Conservation (phyloP, 805 yeast genomes). For the Cyberlindnera xishuangbannaensis region DNA sequence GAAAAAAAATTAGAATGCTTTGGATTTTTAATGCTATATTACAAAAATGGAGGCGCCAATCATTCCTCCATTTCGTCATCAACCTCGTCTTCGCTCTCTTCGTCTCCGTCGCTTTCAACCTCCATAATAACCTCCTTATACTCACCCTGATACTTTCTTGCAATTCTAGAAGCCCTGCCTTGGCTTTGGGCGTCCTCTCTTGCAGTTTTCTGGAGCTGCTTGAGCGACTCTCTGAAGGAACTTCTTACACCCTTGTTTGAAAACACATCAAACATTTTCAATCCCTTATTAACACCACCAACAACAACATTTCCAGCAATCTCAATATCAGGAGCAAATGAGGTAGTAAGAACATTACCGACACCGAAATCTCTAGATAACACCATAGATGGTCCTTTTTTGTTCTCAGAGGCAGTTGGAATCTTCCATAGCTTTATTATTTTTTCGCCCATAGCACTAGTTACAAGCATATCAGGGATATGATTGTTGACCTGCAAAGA, state of each 20-base stretch:
- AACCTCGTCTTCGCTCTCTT: conserved; percentile 49
- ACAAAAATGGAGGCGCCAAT: neutral
- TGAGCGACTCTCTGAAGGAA: conserved; percentile 56
- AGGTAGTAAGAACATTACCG: conserved; percentile 80
- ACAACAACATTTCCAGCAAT: conserved; percentile 77
- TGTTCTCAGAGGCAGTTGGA: conserved; percentile 25
- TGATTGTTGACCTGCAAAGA: conserved; percentile 63
- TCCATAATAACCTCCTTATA: conserved; percentile 51
- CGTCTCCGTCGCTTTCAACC: conserved; percentile 60
- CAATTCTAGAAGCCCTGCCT: conserved; percentile 67
- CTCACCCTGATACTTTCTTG: conserved; percentile 58
- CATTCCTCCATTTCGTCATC: conserved; percentile 19
- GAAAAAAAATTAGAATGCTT: too few relatives aligned
- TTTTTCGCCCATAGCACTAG: conserved; percentile 91
- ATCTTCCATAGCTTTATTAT: conserved; percentile 84
- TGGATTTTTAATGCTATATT: too few relatives aligned
- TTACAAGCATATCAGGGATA: conserved; percentile 68
- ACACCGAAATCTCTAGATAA: conserved; percentile 88
- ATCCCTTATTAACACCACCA: conserved; percentile 81
- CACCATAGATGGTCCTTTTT: conserved; percentile 71
- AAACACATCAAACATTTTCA: conserved; percentile 91
- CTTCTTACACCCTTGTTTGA: conserved; percentile 74
- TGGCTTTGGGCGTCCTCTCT: conserved; percentile 46
- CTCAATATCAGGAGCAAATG: conserved; percentile 84
- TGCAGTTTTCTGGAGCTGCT: conserved; percentile 48